Evolutionary conservation across 495 filamentous ascomycete species (phyloP), one percentile per base, ranked within the genome.

Genomic region (Apiosordaria backusii): DNA sequence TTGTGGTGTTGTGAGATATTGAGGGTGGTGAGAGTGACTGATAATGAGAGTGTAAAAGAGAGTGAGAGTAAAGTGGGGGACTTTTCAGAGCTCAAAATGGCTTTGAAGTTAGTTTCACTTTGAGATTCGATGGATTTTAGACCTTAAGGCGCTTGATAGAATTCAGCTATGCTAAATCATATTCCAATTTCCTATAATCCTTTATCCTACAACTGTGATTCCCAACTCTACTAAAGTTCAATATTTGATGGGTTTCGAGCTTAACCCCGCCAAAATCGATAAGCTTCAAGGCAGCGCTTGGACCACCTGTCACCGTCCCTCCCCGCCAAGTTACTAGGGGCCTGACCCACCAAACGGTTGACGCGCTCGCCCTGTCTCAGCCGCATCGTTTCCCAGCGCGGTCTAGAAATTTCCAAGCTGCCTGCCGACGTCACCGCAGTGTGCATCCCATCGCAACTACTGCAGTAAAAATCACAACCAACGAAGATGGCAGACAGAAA

Each of bases 401-500:
- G 60, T 53, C 69, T 55, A 53, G 58, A 71, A 67, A 69, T 58
- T 63, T 67, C 64, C 63, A 59, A 26, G 23, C 57, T 9, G 22
- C 50, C 29, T 65, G 23, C 55, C 61, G 61, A 72, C 70, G 68
- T 72, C 70, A 72, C 63, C 27, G n/a, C 35, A 26, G 9, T 64
- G 55, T 22, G 10, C 50, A 21, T 23, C 45, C 5, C 2, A 35
- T 29, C 65, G 45, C 35, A 63, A 57, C n/a, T n/a, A n/a, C n/a
- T n/a, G n/a, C n/a, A 19, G 6, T 45, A 27, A 19, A 59, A 50
- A 66, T 25, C 25, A 24, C 23, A 45, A 26, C 15, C 59, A 65
- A 64, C 59, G 29, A 58, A 10, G 45, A 77, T 77, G 75, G 66
- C 66, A 10, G 75, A 77, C 65, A 68, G 69, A 26, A 62, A 67